Percentiles rank a stretch among this genome's conserved stretches.
phyloP scores from a whole-genome alignment of 805 yeast species.

The Zygosaccharomyces pseudorouxii region DNA sequence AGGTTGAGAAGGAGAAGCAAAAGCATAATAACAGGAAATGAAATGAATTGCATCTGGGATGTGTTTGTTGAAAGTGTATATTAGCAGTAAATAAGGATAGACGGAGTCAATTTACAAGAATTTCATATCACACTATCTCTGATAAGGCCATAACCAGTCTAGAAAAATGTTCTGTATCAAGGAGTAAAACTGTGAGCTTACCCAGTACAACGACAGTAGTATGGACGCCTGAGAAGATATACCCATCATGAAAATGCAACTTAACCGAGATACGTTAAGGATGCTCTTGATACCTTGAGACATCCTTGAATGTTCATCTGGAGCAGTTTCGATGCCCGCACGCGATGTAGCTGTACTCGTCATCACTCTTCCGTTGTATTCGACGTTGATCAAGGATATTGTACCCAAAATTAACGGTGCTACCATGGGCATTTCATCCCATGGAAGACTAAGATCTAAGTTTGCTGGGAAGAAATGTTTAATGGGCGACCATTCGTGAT shows the following conservation, averaged over 20 bases:
- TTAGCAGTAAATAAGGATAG: slow-evolving; percentile 4
- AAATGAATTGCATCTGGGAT: slow-evolving; percentile 7
- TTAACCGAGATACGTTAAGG: slow-evolving; percentile 65
- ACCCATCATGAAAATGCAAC: slow-evolving; percentile 77
- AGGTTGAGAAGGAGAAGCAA: slow-evolving; percentile 56
- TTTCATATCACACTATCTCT: slow-evolving; percentile 9
- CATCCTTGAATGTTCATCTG: slow-evolving; percentile 20
- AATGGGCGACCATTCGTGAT: slow-evolving; percentile 18
- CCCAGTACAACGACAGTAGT: slow-evolving; percentile 83
- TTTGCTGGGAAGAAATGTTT: slow-evolving; percentile 39
- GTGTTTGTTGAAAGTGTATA: slow-evolving; percentile 8
- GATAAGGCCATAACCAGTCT: slow-evolving; percentile 57
- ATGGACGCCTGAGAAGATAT: slow-evolving; percentile 82
- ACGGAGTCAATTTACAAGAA: neutral
- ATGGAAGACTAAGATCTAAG: slow-evolving; percentile 60
- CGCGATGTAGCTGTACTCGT: slow-evolving; percentile 30
- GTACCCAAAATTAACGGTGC: slow-evolving; percentile 72
- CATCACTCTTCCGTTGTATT: slow-evolving; percentile 71
- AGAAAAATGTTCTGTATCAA: slow-evolving; percentile 67
- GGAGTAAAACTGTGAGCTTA: slow-evolving; percentile 76
- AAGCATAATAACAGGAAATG: slow-evolving; percentile 4
- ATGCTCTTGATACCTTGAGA: slow-evolving; percentile 41
- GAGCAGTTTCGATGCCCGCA: slow-evolving; percentile 22
- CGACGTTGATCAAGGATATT: slow-evolving; percentile 69
- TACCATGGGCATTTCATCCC: slow-evolving; percentile 58